These are phyloP conservation scores for Cicer arietinum DNA, from an alignment of 306 rosid genomes.

Conservation along the genomic window DNA sequence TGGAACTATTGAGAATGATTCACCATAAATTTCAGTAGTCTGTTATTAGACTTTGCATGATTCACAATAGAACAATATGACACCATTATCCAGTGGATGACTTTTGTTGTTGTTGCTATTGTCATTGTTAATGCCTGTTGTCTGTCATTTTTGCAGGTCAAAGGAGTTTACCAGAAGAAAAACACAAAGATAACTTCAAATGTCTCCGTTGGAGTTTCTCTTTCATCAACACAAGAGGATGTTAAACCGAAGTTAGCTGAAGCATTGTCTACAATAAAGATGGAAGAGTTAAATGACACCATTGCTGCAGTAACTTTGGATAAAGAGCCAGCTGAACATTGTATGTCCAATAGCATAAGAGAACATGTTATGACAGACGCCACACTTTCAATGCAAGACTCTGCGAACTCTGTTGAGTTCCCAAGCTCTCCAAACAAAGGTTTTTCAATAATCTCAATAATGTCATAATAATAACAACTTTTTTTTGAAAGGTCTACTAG, in stretches of 20 bases:
- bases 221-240: slow-evolving; percentile 56
- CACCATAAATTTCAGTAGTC: background rate
- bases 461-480: background rate
- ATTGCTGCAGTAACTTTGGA: slow-evolving; percentile 40
- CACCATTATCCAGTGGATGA: background rate
- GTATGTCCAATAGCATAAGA: slow-evolving; percentile 36
- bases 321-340: slow-evolving; percentile 40
- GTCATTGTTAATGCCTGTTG: slow-evolving; percentile 44
- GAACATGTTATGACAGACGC: slow-evolving; percentile 45
- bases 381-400: slow-evolving; percentile 45
- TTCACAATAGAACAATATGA: background rate
- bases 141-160: slow-evolving; percentile 51
- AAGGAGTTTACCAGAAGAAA: slow-evolving; percentile 50
- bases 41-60: background rate
- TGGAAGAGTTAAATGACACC: slow-evolving; percentile 59
- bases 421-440: slow-evolving; percentile 58
- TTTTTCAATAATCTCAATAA: slow-evolving; percentile 40
- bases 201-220: slow-evolving; percentile 43
- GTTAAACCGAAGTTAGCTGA: slow-evolving; percentile 67
- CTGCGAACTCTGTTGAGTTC: slow-evolving; percentile 46
- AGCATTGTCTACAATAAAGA: slow-evolving; percentile 72
- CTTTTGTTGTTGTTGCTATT: background rate
- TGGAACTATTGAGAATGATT: background rate
- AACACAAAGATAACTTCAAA: slow-evolving; percentile 46
- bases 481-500: background rate